Base-by-base conservation (phyloP, 2,329 filamentous ascomycete species). In the Cercospora sp. region DNA sequence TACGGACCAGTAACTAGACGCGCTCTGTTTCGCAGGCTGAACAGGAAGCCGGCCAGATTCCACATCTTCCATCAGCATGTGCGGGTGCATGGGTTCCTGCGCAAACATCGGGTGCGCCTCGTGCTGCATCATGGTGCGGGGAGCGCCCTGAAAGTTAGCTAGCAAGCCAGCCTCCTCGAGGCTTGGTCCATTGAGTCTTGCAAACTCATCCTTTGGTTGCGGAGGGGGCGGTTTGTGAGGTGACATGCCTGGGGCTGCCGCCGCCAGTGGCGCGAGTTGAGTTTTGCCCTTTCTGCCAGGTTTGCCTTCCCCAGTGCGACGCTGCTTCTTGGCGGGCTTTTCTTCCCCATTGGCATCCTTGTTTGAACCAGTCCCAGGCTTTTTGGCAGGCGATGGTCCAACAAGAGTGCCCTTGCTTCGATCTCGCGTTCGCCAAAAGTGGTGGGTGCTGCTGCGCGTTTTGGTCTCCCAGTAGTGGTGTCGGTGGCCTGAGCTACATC, bases 1-100 rank as follows among this genome's bases (percentile, higher is more conserved):
- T 24, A 94, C 91, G 74, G 91, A 94, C 92, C 92, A 95, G 78
- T 95, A 95, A 79, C 91, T 94, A 1, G 90, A 93, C 13, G 78
- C 75, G 51, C 74, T 74, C 30, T 75, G 72, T 68, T 77, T 75
- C 21, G 74, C 69, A 28, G 72, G 51, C 40, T 76, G 68, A 59
- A 64, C 30, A 26, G 66, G 26, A 34, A 69, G 61, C 61, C 74
- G 77, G 12, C 68, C 53, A 10, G 71, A 71, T n/a, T 72, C 73
- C 2, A 55, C 58, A 6, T 77, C 76, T 10, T 77, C 76, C 13
- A 63, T 13, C 8, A 24, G 13, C 21, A 67, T 59, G 13, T 51
- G 58, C 40, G 70, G 63, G 2, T 70, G 67, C 51, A 68, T 74
- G 24, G 34, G 65, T 28, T 76, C 74, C 18, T 74, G 72, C 28